Base-by-base conservation (phyloP, 352 stramenopile genomes). In the Pythium folliculosum region DNA sequence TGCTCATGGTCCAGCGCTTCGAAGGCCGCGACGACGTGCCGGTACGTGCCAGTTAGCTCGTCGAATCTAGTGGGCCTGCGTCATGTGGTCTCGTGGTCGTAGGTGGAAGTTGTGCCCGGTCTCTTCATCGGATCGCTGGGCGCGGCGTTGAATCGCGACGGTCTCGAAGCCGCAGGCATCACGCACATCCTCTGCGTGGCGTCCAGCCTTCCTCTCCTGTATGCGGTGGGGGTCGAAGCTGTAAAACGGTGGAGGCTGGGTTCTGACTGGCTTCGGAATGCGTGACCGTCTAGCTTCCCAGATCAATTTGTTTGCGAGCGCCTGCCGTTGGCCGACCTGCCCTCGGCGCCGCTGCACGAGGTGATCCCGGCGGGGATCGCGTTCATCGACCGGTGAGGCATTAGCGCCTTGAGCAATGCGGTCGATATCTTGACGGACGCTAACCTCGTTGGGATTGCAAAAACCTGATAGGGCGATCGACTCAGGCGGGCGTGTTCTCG, bases 121-220 rank as follows among this genome's bases (percentile, higher is more conserved):
- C 63, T 95, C 9, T 92, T 81, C 67, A 82, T 95, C 49, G 85
- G 87, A 7, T 89, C 83, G 1, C 89, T 88, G 32, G 85, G 82
- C 27, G 76, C 82, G 6, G 84, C 82, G 0, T 76, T 65, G 52
- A 91, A 93, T 70, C 72, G 70, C 2, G 32, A 70, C 38, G 77
- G 65, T 12, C 70, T 95, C 8, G 48, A 76, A 23, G 45, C 47
- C 30, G 51, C 69, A 2, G 68, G 71, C 9, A 81, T 95, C 63
- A 82, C 80, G 5, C 80, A 92, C 48, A 71, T 93, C 12, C 38
- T 95, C 10, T 87, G 78, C 61, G 77, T 89, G 47, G 82, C 82
- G 1, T 49, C 69, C 13, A 68, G 63, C 22, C 67, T 92, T 17
- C 54, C 80, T 14, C 60, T 81, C 19, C 63, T 75, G n/a, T n/a